Evolutionary conservation across 1,284 basidiomycete genomes (phyloP).

Genomic region (Ceratobasidium sp.): DNA sequence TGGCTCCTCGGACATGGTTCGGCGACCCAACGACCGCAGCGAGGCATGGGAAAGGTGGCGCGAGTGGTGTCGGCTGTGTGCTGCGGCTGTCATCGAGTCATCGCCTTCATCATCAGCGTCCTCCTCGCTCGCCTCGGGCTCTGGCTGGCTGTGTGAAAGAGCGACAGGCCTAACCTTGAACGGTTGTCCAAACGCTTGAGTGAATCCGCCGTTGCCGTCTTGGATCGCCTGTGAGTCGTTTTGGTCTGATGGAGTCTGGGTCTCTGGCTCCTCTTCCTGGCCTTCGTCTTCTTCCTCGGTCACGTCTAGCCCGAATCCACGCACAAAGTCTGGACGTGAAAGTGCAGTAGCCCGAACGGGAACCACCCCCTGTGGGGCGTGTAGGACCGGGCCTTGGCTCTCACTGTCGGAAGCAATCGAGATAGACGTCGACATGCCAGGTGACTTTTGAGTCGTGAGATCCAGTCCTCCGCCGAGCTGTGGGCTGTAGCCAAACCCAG

Average conservation of each 20-base stretch:
- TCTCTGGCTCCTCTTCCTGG: constrained; percentile 51
- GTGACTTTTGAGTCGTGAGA: constrained; percentile 41
- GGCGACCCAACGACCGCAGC: constrained; percentile 64
- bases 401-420: constrained; percentile 60
- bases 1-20: constrained; percentile 26
- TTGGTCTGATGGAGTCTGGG: constrained; percentile 49
- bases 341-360: constrained; percentile 51
- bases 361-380: constrained; percentile 66
- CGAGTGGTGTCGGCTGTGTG: constrained; percentile 64
- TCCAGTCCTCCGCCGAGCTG: constrained; percentile 18
- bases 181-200: constrained; percentile 14
- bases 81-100: constrained; percentile 53
- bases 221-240: constrained; percentile 44
- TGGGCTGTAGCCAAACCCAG: constrained; percentile 8
- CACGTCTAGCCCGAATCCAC: constrained; percentile 78
- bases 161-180: constrained; percentile 2
- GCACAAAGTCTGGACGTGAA: constrained; percentile 67
- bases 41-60: constrained; percentile 73
- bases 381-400: constrained; percentile 55
- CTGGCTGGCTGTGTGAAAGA: constrained; percentile 6
- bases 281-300: constrained; percentile 65
- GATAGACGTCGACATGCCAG: constrained; percentile 60
- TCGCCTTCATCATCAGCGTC: constrained; percentile 51
- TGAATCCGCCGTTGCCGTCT: background rate
- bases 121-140: constrained; percentile 43